These are phyloP conservation scores for Penicillium coffeae DNA, from an alignment of 495 filamentous ascomycete genomes.

Conservation along the genomic window DNA sequence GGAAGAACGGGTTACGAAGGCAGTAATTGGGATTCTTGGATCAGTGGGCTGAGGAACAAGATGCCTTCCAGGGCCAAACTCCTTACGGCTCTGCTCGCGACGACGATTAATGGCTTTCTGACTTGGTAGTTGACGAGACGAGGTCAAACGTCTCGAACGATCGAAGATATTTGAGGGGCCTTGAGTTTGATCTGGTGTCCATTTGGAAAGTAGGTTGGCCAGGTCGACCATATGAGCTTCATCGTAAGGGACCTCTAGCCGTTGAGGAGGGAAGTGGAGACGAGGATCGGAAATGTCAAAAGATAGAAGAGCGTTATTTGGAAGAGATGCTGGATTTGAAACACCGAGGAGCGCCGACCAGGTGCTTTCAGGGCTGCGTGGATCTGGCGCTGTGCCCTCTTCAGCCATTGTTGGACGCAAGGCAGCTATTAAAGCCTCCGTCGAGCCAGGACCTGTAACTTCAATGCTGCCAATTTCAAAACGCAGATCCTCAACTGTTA, in stretches of 20 bases:
- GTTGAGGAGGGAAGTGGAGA: slow-evolving; percentile 61
- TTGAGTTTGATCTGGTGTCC: slow-evolving; percentile 63
- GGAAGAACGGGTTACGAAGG: slow-evolving; percentile 55
- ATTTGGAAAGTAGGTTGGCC: slow-evolving; percentile 56
- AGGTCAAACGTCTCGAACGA: slow-evolving; percentile 56
- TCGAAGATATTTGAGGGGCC: slow-evolving; percentile 62
- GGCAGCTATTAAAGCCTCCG: slow-evolving; percentile 70
- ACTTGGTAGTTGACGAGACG: slow-evolving; percentile 64
- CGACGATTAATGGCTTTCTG: slow-evolving; percentile 87
- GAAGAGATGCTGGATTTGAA: slow-evolving; percentile 73
- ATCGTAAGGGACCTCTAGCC: slow-evolving; percentile 29
- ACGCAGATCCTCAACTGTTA: slow-evolving; percentile 82
- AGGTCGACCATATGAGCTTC: slow-evolving; percentile 47
- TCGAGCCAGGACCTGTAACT: slow-evolving; percentile 76
- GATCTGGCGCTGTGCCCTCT: slow-evolving; percentile 17
- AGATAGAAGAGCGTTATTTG: slow-evolving; percentile 63
- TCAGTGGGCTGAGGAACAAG: slow-evolving; percentile 62
- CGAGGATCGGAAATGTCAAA: slow-evolving; percentile 80
- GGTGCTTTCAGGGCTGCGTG: slow-evolving; percentile 45
- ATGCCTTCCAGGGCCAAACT: slow-evolving; percentile 58
- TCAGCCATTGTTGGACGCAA: slow-evolving; percentile 53
- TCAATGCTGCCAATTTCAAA: slow-evolving; percentile 96
- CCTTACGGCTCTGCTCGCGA: slow-evolving; percentile 34
- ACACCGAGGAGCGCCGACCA: slow-evolving; percentile 66
- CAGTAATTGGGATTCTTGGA: slow-evolving; percentile 74